Base-by-base conservation (phyloP, 1,139 yeast species). In the Sugiyamaella neomexicana region DNA sequence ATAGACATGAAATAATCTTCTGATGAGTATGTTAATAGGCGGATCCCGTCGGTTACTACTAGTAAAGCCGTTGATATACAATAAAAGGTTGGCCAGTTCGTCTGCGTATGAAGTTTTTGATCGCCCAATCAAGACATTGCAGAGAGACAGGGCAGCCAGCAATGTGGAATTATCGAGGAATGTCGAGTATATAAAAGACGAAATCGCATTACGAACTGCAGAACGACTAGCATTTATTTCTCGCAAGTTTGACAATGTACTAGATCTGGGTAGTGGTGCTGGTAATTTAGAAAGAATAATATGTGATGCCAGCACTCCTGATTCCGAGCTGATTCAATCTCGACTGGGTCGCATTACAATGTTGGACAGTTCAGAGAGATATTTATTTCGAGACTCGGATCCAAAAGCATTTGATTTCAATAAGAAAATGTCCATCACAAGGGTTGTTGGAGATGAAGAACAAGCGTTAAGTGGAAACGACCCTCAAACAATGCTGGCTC, bases 121-220 rank as follows among this genome's bases (percentile, higher is more conserved):
- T 67, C 72, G 93, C 41, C 63, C 71, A 2, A 76, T 82, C 48
- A 89, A 89, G 65, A 68, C 75, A 9, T 58, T 77, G 13, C 96
- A 89, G 61, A 71, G 89, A 51, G 74, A 81, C 29, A 65, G 83
- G 50, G 80, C 85, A 0, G 79, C 78, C 0, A 55, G 64, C 1
- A 70, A 78, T 55, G 75, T 77, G 0, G 67, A 62, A 1, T 74
- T 72, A 10, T 80, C 88, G 16, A 71, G 82, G 27, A 75, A 80
- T 61, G 87, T 80, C n/a, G 95, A 89, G 60, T 89, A 88, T 65
- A 71, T 89, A 38, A 75, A 89, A 50, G 85, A 86, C 65, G 95
- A 87, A 66, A 81, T 87, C 12, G 91, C 95, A 0, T 65, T 74
- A 23, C 80, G 89, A 55, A 83, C 91, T 29, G 80, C 87, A 29